phyloP scores from a whole-genome alignment of 2,329 filamentous ascomycete species.

The Diaporthe ampelina region DNA sequence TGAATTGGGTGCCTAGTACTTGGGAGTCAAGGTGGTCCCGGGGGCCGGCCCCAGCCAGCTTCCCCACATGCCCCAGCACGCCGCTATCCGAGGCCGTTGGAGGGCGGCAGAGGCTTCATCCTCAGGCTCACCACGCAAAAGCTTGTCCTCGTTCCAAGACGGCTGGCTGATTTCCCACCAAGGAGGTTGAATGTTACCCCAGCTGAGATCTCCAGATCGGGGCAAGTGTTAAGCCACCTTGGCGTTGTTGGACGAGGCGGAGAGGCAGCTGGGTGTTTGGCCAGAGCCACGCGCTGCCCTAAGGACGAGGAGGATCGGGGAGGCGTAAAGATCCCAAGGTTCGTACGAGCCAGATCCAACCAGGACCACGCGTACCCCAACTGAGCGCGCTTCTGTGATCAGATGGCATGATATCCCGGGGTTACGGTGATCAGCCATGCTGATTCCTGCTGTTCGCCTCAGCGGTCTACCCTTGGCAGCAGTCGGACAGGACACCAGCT shows the following conservation, averaged over 20 bases:
- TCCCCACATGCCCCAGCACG: slow-evolving; percentile 27
- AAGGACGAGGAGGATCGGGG: slow-evolving; percentile 21
- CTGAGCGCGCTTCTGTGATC: slow-evolving; percentile 31
- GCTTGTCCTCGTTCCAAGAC: slow-evolving; percentile 26
- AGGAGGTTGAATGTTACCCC: slow-evolving; percentile 20
- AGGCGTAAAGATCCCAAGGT: neutral
- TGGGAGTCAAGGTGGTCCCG: slow-evolving; percentile 11
- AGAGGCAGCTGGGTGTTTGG: neutral
- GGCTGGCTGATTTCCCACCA: slow-evolving; percentile 32
- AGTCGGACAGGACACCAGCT: slow-evolving; percentile 7
- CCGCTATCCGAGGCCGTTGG: slow-evolving; percentile 15
- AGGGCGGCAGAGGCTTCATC: neutral
- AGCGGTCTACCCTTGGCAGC: slow-evolving; percentile 24
- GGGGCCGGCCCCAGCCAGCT: slow-evolving; percentile 17
- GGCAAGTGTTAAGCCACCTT: slow-evolving; percentile 26
- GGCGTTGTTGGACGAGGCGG: slow-evolving; percentile 11
- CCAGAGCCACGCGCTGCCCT: slow-evolving; percentile 10
- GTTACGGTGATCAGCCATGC: slow-evolving; percentile 25
- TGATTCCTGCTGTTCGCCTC: slow-evolving; percentile 17
- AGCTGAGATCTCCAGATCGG: slow-evolving; percentile 19
- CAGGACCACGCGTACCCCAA: slow-evolving; percentile 8
- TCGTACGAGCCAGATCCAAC: slow-evolving; percentile 12
- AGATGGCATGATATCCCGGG: slow-evolving; percentile 21
- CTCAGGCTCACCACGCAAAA: slow-evolving; percentile 20
- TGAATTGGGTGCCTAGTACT: slow-evolving; percentile 25